These are phyloP conservation scores for Nymphaea colorata DNA, from an alignment of 164 flowering plant species.

Conservation along the genomic window DNA sequence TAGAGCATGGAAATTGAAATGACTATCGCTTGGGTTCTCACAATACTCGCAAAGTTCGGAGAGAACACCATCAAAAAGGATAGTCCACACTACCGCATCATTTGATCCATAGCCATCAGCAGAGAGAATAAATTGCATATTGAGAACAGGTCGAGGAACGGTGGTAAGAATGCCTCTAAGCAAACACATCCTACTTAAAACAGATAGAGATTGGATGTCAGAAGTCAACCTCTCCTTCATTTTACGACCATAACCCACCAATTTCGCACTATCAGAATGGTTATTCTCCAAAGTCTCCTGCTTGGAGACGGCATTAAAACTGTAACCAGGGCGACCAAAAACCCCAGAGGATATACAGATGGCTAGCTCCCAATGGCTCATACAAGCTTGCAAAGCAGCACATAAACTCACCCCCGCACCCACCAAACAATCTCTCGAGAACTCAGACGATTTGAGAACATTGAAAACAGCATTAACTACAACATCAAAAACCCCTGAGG, in stretches of 20 bases:
- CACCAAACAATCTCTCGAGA: slow-evolving; percentile 87
- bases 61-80: slow-evolving; percentile 80
- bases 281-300: no score
- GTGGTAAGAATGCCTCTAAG: slow-evolving; percentile 94
- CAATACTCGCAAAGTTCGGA: slow-evolving; percentile 77
- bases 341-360: slow-evolving; percentile 40
- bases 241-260: slow-evolving; percentile 18
- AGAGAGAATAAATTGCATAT: slow-evolving; percentile 23
- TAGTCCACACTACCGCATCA: slow-evolving; percentile 27
- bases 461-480: slow-evolving; percentile 32
- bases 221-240: slow-evolving; percentile 36
- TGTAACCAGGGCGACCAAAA: slow-evolving; percentile 21
- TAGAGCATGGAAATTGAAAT: slow-evolving; percentile 89
- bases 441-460: slow-evolving; percentile 52
- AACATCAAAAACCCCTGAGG: slow-evolving; percentile 27
- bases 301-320: slow-evolving; percentile 5
- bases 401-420: slow-evolving; percentile 92
- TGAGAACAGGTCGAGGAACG: slow-evolving; percentile 61
- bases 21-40: slow-evolving; percentile 83
- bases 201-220: slow-evolving; percentile 40
- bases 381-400: slow-evolving; percentile 77
- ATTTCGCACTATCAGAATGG: neutral
- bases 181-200: slow-evolving; percentile 70
- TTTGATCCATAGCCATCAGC: slow-evolving; percentile 5
- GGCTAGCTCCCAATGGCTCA: slow-evolving; percentile 53